phyloP scores from a whole-genome alignment of 192 early-diverging fungal species.

The Entomortierella lignicola region DNA sequence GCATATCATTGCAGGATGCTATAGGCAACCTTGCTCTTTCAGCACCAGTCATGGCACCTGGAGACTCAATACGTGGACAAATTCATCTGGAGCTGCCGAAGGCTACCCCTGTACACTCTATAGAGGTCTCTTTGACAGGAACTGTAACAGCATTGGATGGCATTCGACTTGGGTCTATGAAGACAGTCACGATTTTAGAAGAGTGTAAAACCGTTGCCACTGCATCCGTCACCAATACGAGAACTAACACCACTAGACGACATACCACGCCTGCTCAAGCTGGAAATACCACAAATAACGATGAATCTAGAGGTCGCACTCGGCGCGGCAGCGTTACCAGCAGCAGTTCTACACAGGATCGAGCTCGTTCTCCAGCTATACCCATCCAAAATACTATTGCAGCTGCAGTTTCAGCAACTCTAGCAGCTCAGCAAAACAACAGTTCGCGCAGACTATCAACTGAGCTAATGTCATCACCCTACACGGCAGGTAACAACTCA shows the following conservation, averaged over 20 bases:
- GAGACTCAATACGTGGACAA: conserved; percentile 49
- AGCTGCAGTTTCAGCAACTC: conserved; percentile 23
- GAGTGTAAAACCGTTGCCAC: conserved; percentile 54
- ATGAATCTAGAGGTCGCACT: conserved; percentile 9
- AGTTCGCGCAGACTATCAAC: neutral
- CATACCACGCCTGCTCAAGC: conserved; percentile 25
- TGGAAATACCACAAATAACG: conserved; percentile 7
- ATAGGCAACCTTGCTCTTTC: conserved; percentile 39
- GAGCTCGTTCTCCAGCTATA: conserved; percentile 25
- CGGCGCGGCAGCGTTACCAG: conserved; percentile 20
- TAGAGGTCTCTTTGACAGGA: conserved; percentile 44
- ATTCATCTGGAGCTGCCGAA: conserved; percentile 49
- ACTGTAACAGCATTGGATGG: conserved; percentile 52
- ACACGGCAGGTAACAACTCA: conserved; percentile 8
- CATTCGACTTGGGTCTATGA: conserved; percentile 38
- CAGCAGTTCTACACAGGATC: conserved; percentile 3
- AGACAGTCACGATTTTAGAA: conserved; percentile 44
- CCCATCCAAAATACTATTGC: conserved; percentile 24
- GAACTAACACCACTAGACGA: conserved; percentile 43
- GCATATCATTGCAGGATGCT: conserved; percentile 46
- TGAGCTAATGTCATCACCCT: conserved; percentile 39
- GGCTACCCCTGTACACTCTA: conserved; percentile 48
- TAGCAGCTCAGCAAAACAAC: conserved; percentile 13
- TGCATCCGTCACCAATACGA: conserved; percentile 38
- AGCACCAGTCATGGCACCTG: conserved; percentile 50